phyloP scores from a whole-genome alignment of 2,329 filamentous ascomycete species.

The Fusarium redolens region DNA sequence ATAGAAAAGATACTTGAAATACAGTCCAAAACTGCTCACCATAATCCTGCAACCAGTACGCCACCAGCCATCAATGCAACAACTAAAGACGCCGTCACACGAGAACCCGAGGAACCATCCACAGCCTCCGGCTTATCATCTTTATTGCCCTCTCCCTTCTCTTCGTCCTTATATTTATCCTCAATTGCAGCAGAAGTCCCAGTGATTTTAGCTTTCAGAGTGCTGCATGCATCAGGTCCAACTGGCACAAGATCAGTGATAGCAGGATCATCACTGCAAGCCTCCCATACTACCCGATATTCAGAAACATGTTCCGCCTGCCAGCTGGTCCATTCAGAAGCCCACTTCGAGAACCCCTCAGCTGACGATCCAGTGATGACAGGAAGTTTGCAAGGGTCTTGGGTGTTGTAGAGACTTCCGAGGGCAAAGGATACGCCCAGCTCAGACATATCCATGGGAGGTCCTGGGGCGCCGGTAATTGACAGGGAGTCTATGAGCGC shows the following conservation, averaged over 20 bases:
- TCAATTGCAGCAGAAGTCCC: not conserved
- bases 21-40: not conserved
- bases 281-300: not conserved
- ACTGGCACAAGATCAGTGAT: constrained; percentile 3
- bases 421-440: constrained; percentile 1
- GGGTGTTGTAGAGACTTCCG: not conserved
- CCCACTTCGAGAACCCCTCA: not conserved
- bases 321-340: constrained; percentile 6
- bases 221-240: constrained; percentile 10
- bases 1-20: too few relatives aligned
- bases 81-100: not conserved
- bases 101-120: not conserved
- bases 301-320: not conserved
- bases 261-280: not conserved
- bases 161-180: not conserved
- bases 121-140: not conserved
- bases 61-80: not conserved
- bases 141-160: accelerated
- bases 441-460: not conserved
- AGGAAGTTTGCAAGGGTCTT: constrained; percentile 1
- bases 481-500: not conserved
- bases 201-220: constrained; percentile 9
- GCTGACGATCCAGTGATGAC: not conserved
- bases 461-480: not conserved
- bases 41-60: not conserved